A percentile compares a stretch with the other conserved stretches of the same genome.
Conservation (phyloP, 176 grass and related monocot genomes). For the Leersia perrieri region DNA sequence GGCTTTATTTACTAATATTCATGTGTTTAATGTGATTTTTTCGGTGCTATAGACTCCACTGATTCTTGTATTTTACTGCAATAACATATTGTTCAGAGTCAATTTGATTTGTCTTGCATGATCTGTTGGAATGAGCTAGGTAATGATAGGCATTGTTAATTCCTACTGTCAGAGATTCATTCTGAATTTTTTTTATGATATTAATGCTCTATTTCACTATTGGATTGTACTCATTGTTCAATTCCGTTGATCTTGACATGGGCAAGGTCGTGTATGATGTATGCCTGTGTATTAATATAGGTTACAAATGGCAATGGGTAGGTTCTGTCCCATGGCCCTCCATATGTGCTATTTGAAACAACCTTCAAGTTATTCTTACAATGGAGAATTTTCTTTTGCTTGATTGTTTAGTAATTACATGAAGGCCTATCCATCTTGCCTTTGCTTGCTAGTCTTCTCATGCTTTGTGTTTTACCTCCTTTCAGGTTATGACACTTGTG, state of each 20-base stretch:
- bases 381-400: neutral
- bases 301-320: neutral
- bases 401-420: neutral
- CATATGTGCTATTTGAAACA: no score
- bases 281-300: neutral
- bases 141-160: neutral
- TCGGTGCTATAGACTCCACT: neutral
- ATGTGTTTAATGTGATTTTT: neutral
- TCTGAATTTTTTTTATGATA: neutral
- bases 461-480: slow-evolving; percentile 12
- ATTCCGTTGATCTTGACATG: neutral
- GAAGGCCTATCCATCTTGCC: neutral
- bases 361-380: neutral
- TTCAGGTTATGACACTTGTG: slow-evolving; percentile 86
- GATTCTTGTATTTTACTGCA: neutral
- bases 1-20: neutral
- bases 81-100: neutral
- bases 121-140: neutral
- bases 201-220: neutral
- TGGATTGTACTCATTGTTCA: neutral
- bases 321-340: no score
- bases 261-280: neutral
- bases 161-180: neutral
- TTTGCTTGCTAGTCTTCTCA: slow-evolving; percentile 1
- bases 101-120: neutral